A percentile compares a stretch with the other conserved stretches of the same genome.
These are phyloP conservation scores for Russula olivacea DNA, from an alignment of 768 basidiomycete species.

Conservation along the genomic window DNA sequence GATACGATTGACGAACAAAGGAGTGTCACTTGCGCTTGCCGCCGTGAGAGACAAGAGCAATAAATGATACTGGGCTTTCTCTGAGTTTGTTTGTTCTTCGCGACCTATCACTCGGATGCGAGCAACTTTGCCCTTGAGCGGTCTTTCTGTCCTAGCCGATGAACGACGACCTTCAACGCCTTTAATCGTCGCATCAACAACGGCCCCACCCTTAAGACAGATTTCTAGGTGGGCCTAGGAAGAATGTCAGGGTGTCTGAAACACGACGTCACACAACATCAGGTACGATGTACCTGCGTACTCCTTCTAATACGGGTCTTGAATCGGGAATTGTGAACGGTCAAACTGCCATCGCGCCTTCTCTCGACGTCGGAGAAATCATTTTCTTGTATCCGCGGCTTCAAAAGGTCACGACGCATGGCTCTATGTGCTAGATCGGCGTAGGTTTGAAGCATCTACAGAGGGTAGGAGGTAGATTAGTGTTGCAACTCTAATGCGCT, in stretches of 20 bases:
- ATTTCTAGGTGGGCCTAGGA: conserved; percentile 4
- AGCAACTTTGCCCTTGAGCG: not conserved
- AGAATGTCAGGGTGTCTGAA: not conserved
- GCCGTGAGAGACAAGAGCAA: not conserved
- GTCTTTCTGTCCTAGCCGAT: not conserved
- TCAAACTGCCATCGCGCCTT: not conserved
- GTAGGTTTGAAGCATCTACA: not conserved
- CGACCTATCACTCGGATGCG: conserved; percentile 14
- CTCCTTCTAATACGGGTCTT: conserved; percentile 9
- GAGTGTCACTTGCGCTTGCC: not conserved
- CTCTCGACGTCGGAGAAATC: conserved; percentile 1
- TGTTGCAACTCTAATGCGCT: too few species aligned
- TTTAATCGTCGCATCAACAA: not conserved
- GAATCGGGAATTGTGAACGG: conserved; percentile 8
- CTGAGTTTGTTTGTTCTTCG: conserved; percentile 9
- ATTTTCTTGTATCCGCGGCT: conserved; percentile 5
- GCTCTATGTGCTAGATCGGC: not conserved
- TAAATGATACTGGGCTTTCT: conserved; percentile 11
- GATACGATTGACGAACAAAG: conserved; percentile 3
- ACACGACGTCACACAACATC: too few species aligned
- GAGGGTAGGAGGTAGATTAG: not conserved
- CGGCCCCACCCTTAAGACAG: not conserved
- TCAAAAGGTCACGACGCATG: not conserved
- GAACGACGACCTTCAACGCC: conserved; percentile 2
- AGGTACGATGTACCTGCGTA: not conserved